Percentiles rank a stretch among this genome's conserved stretches.
phyloP scores from a whole-genome alignment of 1,139 yeast genomes.

The Casaregolazyma suthepensis region DNA sequence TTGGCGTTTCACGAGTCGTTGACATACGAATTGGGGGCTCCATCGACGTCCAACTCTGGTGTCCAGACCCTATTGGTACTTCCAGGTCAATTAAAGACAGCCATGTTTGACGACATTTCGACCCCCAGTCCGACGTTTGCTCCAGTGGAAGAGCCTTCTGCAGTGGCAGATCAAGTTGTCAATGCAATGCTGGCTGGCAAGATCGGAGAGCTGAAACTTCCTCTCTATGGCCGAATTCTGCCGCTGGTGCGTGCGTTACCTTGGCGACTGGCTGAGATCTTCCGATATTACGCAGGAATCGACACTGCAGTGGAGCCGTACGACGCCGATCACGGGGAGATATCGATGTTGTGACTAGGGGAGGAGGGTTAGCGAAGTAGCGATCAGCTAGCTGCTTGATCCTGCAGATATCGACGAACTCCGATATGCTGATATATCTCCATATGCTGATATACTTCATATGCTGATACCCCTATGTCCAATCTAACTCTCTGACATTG shows the following conservation, averaged over 20 bases:
- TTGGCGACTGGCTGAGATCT: slow-evolving; percentile 57
- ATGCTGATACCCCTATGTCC: too few relatives aligned
- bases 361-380: too few relatives aligned
- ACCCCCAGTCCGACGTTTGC: slow-evolving; percentile 75
- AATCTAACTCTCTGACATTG: too few relatives aligned
- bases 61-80: slow-evolving; percentile 70
- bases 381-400: too few relatives aligned
- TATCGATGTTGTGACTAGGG: neutral
- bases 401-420: too few relatives aligned
- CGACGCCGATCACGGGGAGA: neutral
- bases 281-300: slow-evolving; percentile 54
- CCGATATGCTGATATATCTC: too few relatives aligned
- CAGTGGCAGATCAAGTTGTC: slow-evolving; percentile 57
- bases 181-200: slow-evolving; percentile 53
- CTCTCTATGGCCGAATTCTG: slow-evolving; percentile 66
- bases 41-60: slow-evolving; percentile 32
- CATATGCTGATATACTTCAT: too few relatives aligned
- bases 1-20: slow-evolving; percentile 80
- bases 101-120: slow-evolving; percentile 60
- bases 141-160: slow-evolving; percentile 66
- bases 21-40: slow-evolving; percentile 55
- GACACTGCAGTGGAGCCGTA: slow-evolving; percentile 36
- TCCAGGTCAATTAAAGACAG: slow-evolving; percentile 79
- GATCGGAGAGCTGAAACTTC: slow-evolving; percentile 64
- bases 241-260: slow-evolving; percentile 70